Percentiles rank a stretch among this genome's conserved stretches.
Conservation (phyloP, 2,329 filamentous ascomycete species). For the Davidsoniella virescens region DNA sequence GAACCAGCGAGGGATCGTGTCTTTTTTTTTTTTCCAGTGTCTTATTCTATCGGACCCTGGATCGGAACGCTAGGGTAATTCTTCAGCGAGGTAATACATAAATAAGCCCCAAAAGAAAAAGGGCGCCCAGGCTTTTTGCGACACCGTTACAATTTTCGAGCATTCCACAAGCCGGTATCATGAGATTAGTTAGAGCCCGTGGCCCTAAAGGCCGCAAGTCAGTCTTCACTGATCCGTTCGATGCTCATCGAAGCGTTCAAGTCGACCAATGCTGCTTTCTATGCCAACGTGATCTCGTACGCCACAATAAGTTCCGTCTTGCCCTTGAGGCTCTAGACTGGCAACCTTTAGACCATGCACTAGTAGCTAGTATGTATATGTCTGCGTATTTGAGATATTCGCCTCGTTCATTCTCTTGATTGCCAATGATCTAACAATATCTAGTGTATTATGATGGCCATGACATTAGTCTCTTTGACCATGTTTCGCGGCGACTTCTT, state of each 20-base stretch:
- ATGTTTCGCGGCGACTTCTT: conserved; percentile 6
- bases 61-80: no score
- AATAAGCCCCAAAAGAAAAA: no score
- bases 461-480: conserved; percentile 10
- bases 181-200: not conserved
- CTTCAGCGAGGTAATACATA: no score
- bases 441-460: conserved; percentile 11
- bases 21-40: no score
- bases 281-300: conserved; percentile 9
- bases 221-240: conserved; percentile 9
- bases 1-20: no score
- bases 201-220: conserved; percentile 6
- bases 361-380: conserved; percentile 8
- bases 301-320: conserved; percentile 7
- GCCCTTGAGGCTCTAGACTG: conserved; percentile 4
- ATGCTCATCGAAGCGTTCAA: conserved; percentile 11
- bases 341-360: not conserved
- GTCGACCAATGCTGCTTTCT: conserved; percentile 12
- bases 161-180: no score
- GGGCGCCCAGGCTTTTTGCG: no score
- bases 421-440: not conserved
- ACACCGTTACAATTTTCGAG: no score
- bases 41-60: no score
- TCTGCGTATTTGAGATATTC: not conserved
- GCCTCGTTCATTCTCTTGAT: not conserved